phyloP scores from a whole-genome alignment of 2,329 filamentous ascomycete genomes.

The Phialemonium atrogriseum region DNA sequence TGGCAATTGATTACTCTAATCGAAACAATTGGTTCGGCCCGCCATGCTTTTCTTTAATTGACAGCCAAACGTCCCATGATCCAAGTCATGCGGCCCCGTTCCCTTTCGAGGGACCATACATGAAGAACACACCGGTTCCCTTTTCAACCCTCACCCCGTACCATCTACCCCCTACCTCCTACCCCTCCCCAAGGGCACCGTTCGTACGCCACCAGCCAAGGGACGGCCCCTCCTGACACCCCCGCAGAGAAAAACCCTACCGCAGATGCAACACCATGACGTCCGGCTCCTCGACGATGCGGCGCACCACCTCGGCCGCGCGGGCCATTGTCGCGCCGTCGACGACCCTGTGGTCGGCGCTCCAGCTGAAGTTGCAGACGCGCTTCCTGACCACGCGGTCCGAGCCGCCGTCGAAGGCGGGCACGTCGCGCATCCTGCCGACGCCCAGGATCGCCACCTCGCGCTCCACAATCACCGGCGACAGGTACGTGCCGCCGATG shows the following conservation, averaged over 20 bases:
- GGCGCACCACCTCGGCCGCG: conserved; percentile 73
- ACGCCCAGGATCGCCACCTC: conserved; percentile 91
- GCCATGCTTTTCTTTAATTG: neutral
- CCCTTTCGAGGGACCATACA: neutral
- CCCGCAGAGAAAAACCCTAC: conserved; percentile 37
- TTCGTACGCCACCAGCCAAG: neutral
- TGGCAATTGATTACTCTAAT: conserved; percentile 1
- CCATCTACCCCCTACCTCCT: conserved; percentile 1
- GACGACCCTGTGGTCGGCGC: conserved; percentile 86
- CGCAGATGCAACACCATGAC: conserved; percentile 76
- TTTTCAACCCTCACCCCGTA: neutral
- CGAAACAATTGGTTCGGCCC: conserved; percentile 1
- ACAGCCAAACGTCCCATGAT: neutral
- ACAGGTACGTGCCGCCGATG: conserved; percentile 86
- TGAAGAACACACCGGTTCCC: too few species aligned
- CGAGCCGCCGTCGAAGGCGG: conserved; percentile 60
- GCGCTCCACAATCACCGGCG: conserved; percentile 81
- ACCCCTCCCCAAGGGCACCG: neutral
- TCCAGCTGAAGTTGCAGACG: conserved; percentile 90
- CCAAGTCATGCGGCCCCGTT: neutral
- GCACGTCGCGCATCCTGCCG: conserved; percentile 70
- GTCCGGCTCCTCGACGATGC: conserved; percentile 76
- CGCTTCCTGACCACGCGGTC: conserved; percentile 63
- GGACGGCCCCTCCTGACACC: neutral
- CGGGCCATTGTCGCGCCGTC: conserved; percentile 93